Evolutionary conservation across 257 asterid species (phyloP).

Genomic region (Salvia splendens): DNA sequence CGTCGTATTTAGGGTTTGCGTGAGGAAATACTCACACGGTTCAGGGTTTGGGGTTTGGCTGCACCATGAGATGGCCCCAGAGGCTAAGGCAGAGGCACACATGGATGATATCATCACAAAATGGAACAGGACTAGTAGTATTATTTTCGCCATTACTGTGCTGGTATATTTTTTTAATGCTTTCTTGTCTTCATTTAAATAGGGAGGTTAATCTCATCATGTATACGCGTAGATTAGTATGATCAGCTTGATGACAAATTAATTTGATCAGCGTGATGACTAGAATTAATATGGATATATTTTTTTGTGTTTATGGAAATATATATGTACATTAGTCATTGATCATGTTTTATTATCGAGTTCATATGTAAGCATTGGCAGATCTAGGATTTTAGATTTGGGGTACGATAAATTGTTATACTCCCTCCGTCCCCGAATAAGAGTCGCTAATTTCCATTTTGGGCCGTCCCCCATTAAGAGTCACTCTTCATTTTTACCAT

Average conservation of each 20-base stretch:
- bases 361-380: no score
- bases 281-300: not conserved
- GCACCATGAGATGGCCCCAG: slow-evolving; percentile 58
- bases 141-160: slow-evolving; percentile 32
- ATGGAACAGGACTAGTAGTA: slow-evolving; percentile 22
- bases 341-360: not conserved
- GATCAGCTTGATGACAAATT: no score
- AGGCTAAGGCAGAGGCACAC: not conserved
- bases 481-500: no score
- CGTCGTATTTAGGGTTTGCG: slow-evolving; percentile 46
- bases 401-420: no score
- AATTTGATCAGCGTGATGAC: slow-evolving; percentile 15
- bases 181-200: slow-evolving; percentile 30
- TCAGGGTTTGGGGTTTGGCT: slow-evolving; percentile 71
- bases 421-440: no score
- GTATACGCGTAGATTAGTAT: no score
- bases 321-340: no score
- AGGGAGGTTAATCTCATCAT: slow-evolving; percentile 13
- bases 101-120: no score
- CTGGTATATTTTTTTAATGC: slow-evolving; percentile 14
- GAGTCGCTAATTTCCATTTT: no score
- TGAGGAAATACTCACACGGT: not conserved
- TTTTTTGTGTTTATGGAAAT: slow-evolving; percentile 17
- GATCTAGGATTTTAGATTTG: no score
- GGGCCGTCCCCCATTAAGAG: no score